Evolutionary conservation across 2,329 filamentous ascomycete genomes (phyloP).

Genomic region (Colletotrichum tofieldiae): DNA sequence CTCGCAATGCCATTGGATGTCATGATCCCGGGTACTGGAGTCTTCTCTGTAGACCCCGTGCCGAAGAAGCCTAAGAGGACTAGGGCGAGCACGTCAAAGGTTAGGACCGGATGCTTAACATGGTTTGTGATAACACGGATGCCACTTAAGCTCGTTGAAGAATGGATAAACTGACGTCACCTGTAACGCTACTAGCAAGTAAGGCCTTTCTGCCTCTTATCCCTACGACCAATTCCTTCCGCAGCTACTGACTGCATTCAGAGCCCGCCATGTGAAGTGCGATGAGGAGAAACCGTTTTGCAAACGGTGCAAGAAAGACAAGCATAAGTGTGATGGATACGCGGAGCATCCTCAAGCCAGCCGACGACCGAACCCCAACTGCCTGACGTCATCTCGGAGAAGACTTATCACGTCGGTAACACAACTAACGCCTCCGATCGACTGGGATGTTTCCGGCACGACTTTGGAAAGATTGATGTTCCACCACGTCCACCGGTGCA

Average conservation of each 20-base stretch:
- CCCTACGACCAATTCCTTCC: neutral
- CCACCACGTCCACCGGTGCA: slow-evolving; percentile 36
- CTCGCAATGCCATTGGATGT: slow-evolving; percentile 32
- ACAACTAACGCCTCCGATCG: slow-evolving; percentile 23
- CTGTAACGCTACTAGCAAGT: slow-evolving; percentile 32
- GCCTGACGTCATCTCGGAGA: neutral
- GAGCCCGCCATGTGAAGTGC: slow-evolving; percentile 44
- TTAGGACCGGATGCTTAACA: slow-evolving; percentile 42
- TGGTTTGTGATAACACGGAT: slow-evolving; percentile 42
- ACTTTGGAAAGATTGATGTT: slow-evolving; percentile 32
- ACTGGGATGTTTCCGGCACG: slow-evolving; percentile 26
- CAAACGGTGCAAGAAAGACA: slow-evolving; percentile 33
- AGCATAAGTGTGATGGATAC: slow-evolving; percentile 43
- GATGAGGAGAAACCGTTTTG: slow-evolving; percentile 43
- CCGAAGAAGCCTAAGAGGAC: slow-evolving; percentile 32
- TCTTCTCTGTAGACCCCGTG: slow-evolving; percentile 31
- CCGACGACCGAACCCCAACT: neutral
- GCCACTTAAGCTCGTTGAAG: slow-evolving; percentile 24
- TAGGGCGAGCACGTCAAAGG: slow-evolving; percentile 37
- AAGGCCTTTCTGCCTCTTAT: slow-evolving; percentile 25
- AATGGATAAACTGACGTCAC: slow-evolving; percentile 20
- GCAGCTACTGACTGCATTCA: slow-evolving; percentile 11
- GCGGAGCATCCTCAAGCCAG: neutral
- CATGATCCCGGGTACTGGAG: slow-evolving; percentile 33
- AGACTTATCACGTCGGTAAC: slow-evolving; percentile 6